Base-by-base conservation (phyloP, 768 basidiomycete genomes). In the Hygrophorus russula region DNA sequence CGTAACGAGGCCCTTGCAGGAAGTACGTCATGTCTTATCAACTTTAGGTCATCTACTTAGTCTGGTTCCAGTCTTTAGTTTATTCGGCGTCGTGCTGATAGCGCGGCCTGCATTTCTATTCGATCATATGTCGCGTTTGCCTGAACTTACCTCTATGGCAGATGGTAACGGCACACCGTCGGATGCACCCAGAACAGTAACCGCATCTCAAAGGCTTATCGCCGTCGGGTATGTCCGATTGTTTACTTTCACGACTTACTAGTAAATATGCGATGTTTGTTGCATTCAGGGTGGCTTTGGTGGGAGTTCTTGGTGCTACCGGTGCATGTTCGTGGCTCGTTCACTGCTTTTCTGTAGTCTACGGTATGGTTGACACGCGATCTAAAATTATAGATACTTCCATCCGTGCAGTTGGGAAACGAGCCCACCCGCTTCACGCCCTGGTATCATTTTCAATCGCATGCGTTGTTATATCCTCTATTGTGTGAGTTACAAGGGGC, bases 371-470 rank as follows among this genome's bases (percentile, higher is more conserved):
- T 24, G 24, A 24, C 18, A 31, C n/a, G 8, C 15, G 12, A 36
- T 4, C 18, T 10, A 38, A 15, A 39, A 9, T 30, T 40, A 1
- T 18, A 71, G 69, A 64, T 51, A 68, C 60, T 1, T 52, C 63
- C 1, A 59, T 71, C 19, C 74, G 86, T 8, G 73, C 74, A 0
- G 84, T 91, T 30, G 88, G 89, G 0, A 78, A 72, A 46, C 70
- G 80, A 4, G 87, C 87, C 1, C 80, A 84, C 50, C 67, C 87
- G 0, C 58, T 89, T 45, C 89, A 93, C 56, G 66, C 73, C 2
- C 68, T 90, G 51, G 60, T 70, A 0, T 86, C 74, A 42, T 89
- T 82, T 57, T 76, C 81, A 1, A 56, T 69, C 6, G 66, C 73
- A 49, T 80, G 74, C 41, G 69, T 79, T 1, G 43, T 67, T 19